Percentiles rank a stretch among this genome's conserved stretches.
These are phyloP conservation scores for Simmondsia chinensis DNA, from an alignment of 148 eudicot genomes.

Conservation along the genomic window DNA sequence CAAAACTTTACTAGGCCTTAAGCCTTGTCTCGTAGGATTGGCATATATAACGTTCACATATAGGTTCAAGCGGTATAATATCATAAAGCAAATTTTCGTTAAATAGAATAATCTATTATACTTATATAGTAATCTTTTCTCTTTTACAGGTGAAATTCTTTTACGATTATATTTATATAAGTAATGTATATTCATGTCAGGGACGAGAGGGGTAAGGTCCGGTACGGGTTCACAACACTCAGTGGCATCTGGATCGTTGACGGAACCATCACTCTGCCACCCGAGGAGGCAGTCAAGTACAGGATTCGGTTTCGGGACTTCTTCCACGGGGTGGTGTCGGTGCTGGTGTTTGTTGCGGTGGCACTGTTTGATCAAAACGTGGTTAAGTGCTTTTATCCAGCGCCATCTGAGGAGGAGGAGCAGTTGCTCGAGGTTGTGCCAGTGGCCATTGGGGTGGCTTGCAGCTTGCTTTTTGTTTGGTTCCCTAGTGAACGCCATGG, in stretches of 20 bases:
- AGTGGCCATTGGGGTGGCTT: constrained; percentile 43
- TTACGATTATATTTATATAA: too few relatives aligned
- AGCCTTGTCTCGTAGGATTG: too few relatives aligned
- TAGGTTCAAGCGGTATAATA: too few relatives aligned
- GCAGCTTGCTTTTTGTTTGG: constrained; percentile 46
- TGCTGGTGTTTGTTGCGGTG: constrained; percentile 38
- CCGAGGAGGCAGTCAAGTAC: constrained; percentile 29
- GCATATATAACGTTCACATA: too few relatives aligned
- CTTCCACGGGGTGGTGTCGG: constrained; percentile 46
- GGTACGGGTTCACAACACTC: constrained; percentile 62
- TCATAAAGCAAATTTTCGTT: too few relatives aligned
- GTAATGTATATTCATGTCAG: too few relatives aligned
- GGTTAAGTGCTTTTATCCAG: constrained; percentile 55
- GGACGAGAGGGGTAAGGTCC: constrained; percentile 59
- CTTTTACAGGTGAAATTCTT: too few relatives aligned
- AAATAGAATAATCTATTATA: too few relatives aligned
- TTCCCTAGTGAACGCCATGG: constrained; percentile 71
- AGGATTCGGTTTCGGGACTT: constrained; percentile 44
- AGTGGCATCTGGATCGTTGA: constrained; percentile 58
- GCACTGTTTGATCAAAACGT: constrained; percentile 60
- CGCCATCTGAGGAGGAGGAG: constrained; percentile 35
- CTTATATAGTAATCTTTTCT: too few relatives aligned
- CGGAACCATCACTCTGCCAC: constrained; percentile 18
- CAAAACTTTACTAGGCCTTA: too few relatives aligned
- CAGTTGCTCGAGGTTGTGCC: constrained; percentile 37